Evolutionary conservation across 768 basidiomycete genomes (phyloP), one percentile per base, ranked within the genome.

Genomic region (Mycena galericulata): DNA sequence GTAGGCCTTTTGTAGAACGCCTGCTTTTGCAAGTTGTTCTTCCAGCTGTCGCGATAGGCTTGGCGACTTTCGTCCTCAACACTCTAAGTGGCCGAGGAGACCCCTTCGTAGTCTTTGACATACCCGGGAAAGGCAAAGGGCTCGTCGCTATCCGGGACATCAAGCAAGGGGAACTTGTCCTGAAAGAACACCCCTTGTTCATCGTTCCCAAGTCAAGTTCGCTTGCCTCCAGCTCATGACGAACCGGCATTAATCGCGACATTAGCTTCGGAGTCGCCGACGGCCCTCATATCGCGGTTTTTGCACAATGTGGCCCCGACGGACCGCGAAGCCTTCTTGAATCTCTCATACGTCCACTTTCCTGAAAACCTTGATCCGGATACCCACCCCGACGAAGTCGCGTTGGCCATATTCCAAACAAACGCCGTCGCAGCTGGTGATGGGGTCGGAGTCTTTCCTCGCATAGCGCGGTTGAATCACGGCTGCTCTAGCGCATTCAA

Each of bases 401-500:
- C 87, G 0, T 78, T 92, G 20, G 88, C 89, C 0, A 91, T 89
- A 63, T 88, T 91, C 74, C 84, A 89, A 75, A 91, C 90, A 4
- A 92, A 92, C 71, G 88, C 88, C 1, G 87, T 91, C 9, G 78
- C 85, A 4, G 85, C 89, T 4, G 88, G 87, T 1, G 77, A 81
- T 2, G 73, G 78, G 22, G 86, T 87, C 4, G 90, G 89, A 0
- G 80, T 92, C n/a, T 92, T 91, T 75, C 90, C 90, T n/a, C 80
- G 75, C 24, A 90, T 88, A 84, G 89, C 90, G 15, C 82, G 90
- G 46, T 70, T 92, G 67, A 92, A 92, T 70, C 91, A 92, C 68
- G 90, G 88, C 0, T 92, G 90, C 73, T 86, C 89, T 4, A 81
- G 84, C 59, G 89, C 89, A 8, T 92, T 92, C 79, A 91, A 91